These are phyloP conservation scores for Cercospora sp. DNA, from an alignment of 2,329 filamentous ascomycete genomes.

Conservation along the genomic window DNA sequence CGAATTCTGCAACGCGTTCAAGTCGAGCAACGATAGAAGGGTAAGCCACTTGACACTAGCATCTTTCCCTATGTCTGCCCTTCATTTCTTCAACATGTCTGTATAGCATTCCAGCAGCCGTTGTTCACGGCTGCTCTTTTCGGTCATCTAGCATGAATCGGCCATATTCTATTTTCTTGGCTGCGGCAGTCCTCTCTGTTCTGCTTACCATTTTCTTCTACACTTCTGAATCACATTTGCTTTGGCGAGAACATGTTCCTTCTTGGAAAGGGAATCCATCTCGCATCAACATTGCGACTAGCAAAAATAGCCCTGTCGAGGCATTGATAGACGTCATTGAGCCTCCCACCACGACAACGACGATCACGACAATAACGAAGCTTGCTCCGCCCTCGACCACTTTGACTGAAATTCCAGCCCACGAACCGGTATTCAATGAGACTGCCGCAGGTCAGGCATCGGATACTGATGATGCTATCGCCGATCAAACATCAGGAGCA, in stretches of 20 bases:
- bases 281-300: neutral
- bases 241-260: neutral
- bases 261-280: neutral
- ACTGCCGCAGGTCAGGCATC: neutral
- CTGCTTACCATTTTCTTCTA: conserved; percentile 9
- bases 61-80: neutral
- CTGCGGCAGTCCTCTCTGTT: conserved; percentile 11
- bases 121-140: neutral
- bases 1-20: neutral
- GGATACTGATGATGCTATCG: neutral
- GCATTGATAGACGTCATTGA: neutral
- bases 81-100: neutral
- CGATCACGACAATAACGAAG: neutral
- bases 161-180: conserved; percentile 6
- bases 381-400: neutral
- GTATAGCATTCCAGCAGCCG: neutral
- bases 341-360: neutral
- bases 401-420: neutral
- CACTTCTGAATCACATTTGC: conserved; percentile 1
- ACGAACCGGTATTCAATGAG: neutral
- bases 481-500: neutral
- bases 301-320: neutral
- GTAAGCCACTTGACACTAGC: neutral
- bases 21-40: neutral
- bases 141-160: conserved; percentile 10